Conservation (phyloP, 495 filamentous ascomycete genomes). For the Podospora pseudocomata region DNA sequence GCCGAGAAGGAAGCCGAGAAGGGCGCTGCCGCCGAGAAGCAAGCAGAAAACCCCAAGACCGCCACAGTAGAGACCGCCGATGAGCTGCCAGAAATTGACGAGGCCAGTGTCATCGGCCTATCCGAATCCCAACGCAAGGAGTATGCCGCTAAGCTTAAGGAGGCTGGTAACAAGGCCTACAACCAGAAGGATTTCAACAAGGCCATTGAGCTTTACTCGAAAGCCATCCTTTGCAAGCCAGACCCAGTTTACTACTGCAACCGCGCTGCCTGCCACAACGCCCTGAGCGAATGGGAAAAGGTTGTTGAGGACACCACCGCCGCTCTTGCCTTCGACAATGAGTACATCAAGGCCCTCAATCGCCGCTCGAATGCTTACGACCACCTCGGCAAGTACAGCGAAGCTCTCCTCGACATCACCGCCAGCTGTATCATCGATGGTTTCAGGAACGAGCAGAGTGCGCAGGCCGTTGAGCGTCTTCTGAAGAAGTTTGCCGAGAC, state of each 20-base stretch:
- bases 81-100: slow-evolving; percentile 81
- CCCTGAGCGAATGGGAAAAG: slow-evolving; percentile 86
- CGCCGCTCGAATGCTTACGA: slow-evolving; percentile 94
- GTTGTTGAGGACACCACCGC: slow-evolving; percentile 96
- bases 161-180: slow-evolving; percentile 94
- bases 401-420: slow-evolving; percentile 94
- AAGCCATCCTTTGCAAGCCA: slow-evolving; percentile 93
- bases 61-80: slow-evolving; percentile 62
- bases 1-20: slow-evolving; percentile 41
- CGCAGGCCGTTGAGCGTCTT: slow-evolving; percentile 84
- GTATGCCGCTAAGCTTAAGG: slow-evolving; percentile 86
- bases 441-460: slow-evolving; percentile 85
- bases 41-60: slow-evolving; percentile 48
- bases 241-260: slow-evolving; percentile 99
- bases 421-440: slow-evolving; percentile 98
- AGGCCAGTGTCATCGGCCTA: slow-evolving; percentile 65
- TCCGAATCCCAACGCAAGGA: slow-evolving; percentile 74
- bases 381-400: slow-evolving; percentile 82
- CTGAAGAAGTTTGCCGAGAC: slow-evolving; percentile 95
- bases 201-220: slow-evolving; percentile 90
- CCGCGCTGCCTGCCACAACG: slow-evolving; percentile 94
- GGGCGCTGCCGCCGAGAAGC: slow-evolving; percentile 37
- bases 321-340: slow-evolving; percentile 82
- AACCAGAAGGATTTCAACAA: slow-evolving; percentile 83
- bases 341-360: slow-evolving; percentile 98